A percentile compares a stretch with the other conserved stretches of the same genome.
Evolutionary conservation across 257 asterid species (phyloP).

Genomic region (Nemophila menziesii): DNA sequence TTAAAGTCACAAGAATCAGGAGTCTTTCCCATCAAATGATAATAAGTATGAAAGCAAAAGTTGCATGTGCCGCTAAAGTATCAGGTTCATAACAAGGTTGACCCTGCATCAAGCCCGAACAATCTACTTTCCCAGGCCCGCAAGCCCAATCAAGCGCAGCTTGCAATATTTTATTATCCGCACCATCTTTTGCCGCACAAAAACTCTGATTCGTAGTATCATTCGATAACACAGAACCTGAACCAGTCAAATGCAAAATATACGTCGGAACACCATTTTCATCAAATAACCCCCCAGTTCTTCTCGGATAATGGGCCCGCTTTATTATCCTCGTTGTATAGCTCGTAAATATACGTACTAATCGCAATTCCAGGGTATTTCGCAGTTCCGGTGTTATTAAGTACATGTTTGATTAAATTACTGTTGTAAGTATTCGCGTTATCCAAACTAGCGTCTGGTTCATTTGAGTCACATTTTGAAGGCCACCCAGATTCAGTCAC

Average conservation of each 20-base stretch:
- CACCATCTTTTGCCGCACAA: constrained; percentile 58
- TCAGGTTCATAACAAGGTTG: constrained; percentile 84
- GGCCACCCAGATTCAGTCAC: constrained; percentile 97
- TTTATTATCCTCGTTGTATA: constrained; percentile 65
- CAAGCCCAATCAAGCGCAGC: constrained; percentile 98
- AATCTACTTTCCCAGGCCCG: constrained; percentile 83
- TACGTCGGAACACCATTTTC: constrained; percentile 58
- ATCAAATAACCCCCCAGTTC: constrained; percentile 82
- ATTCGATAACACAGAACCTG: constrained; percentile 61
- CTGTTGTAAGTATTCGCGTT: constrained; percentile 86
- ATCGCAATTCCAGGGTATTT: constrained; percentile 64
- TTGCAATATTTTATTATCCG: constrained; percentile 69
- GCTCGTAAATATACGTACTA: constrained; percentile 71
- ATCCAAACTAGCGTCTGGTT: constrained; percentile 69
- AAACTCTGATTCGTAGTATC: constrained; percentile 68
- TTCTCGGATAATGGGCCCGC: constrained; percentile 66
- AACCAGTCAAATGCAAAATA: constrained; percentile 42
- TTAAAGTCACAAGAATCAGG: constrained; percentile 66
- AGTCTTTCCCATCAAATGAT: constrained; percentile 52
- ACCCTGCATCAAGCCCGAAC: constrained; percentile 59
- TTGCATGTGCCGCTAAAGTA: constrained; percentile 58
- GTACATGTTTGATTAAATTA: constrained; percentile 57
- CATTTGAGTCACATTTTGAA: constrained; percentile 59
- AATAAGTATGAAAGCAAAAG: constrained; percentile 67
- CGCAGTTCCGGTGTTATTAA: constrained; percentile 72